phyloP scores from a whole-genome alignment of 257 asterid species.

The Fraxinus anomala region DNA sequence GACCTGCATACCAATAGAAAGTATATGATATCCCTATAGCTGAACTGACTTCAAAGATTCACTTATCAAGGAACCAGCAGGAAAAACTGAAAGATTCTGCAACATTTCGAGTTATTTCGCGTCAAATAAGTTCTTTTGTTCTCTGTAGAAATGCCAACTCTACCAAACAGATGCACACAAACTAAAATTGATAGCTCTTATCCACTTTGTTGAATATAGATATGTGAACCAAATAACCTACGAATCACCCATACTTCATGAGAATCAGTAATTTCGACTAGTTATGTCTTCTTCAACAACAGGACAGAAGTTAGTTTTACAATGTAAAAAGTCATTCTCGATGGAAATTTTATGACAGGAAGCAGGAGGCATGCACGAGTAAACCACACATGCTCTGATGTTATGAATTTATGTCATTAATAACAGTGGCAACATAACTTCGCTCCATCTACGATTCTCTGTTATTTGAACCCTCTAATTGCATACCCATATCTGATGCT shows the following conservation, averaged over 20 bases:
- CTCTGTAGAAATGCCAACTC: neutral
- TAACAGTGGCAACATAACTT: neutral
- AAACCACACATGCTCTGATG: neutral
- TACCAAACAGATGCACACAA: neutral
- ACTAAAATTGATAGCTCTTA: neutral
- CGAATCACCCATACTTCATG: neutral
- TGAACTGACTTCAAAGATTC: constrained; percentile 1
- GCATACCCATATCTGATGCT: neutral
- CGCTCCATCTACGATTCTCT: neutral
- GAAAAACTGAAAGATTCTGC: neutral
- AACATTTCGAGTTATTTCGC: neutral
- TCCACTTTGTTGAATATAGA: neutral
- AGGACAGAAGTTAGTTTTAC: neutral
- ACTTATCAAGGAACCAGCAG: neutral
- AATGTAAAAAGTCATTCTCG: neutral
- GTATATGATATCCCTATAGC: constrained; percentile 23
- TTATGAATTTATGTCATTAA: neutral
- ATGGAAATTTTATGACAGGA: neutral
- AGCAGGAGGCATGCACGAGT: neutral
- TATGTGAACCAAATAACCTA: neutral
- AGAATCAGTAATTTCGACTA: neutral
- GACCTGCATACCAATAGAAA: constrained; percentile 61
- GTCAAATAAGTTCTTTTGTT: neutral
- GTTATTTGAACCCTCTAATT: neutral
- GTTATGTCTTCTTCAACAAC: neutral